Base-by-base conservation (phyloP, 768 basidiomycete genomes). In the Boletellus sp. region DNA sequence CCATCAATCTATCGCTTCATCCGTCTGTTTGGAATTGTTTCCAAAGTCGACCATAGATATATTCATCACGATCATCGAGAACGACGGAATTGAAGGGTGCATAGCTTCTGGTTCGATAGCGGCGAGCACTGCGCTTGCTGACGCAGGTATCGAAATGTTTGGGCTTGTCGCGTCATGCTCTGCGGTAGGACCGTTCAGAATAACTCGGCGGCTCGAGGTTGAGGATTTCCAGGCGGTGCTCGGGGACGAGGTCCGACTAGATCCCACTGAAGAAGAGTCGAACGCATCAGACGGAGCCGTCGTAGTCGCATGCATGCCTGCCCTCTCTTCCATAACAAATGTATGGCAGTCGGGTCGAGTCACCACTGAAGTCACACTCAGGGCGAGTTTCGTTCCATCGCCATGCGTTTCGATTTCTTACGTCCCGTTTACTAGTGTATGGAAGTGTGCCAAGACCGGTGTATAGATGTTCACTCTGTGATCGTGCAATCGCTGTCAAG, bases 1-100 rank as follows among this genome's bases (percentile, higher is more conserved):
- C 26, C 84, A 90, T 47, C 94, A 96, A 67, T 84, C 92, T 2
- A 75, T 99, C 16, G 70, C 83, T 1, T 84, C 96, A 0, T 81
- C 94, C 7, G 79, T 98, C 11, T 81, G 92, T 36, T 77, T 97
- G 36, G 92, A 95, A 60, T 75, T 88, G 1, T 75, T 96, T n/a
- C 95, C 96, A 15, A 99, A 99, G 66, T 89, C 93, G 0, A 85
- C 86, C 9, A 83, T 98, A 59, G 96, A 99, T 70, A 74, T 98
- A 39, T 95, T 90, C 67, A 72, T 99, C 45, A 87, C 84, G 3
- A 75, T 99, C 36, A 82, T 97, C 39, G 94, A 97, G 68, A 83
- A 85, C n/a, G 94, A 96, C 65, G 89, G 91, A 16, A 75, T 89
- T n/a, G 87, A 94, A 64, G 83, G 87, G 23, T 90, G 90, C 55